Conservation (phyloP, 352 stramenopile species). For the Peronospora belbahrii region DNA sequence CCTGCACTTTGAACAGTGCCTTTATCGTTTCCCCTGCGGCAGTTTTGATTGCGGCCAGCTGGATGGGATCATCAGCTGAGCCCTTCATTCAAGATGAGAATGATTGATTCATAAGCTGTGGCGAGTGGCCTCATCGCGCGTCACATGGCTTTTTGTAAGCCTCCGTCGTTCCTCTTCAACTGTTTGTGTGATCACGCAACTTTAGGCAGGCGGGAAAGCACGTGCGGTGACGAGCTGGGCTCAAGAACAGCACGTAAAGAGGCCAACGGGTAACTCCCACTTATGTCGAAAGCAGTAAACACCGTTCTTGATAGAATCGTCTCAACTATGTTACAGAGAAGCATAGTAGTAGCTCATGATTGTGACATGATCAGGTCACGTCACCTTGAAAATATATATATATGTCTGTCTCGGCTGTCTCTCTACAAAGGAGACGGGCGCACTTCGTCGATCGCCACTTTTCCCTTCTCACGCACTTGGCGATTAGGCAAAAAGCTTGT, state of each 20-base stretch:
- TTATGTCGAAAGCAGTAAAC: no score
- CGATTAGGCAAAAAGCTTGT: neutral
- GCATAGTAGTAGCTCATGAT: neutral
- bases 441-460: slow-evolving; percentile 6
- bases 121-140: neutral
- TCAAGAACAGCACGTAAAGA: neutral
- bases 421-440: slow-evolving; percentile 4
- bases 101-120: neutral
- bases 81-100: neutral
- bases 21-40: no score
- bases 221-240: slow-evolving; percentile 7
- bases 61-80: neutral
- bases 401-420: neutral
- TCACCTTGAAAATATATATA: neutral
- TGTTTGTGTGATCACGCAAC: slow-evolving; percentile 6
- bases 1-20: neutral
- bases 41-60: neutral
- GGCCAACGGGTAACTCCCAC: slow-evolving; percentile 1
- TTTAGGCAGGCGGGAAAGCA: slow-evolving; percentile 11
- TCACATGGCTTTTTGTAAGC: no score
- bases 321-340: no score
- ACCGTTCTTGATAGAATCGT: no score
- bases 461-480: no score
- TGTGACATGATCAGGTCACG: neutral
- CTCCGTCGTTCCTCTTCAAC: slow-evolving; percentile 1